Evolutionary conservation across 2,329 filamentous ascomycete genomes (phyloP).

Genomic region (Alternaria arborescens): DNA sequence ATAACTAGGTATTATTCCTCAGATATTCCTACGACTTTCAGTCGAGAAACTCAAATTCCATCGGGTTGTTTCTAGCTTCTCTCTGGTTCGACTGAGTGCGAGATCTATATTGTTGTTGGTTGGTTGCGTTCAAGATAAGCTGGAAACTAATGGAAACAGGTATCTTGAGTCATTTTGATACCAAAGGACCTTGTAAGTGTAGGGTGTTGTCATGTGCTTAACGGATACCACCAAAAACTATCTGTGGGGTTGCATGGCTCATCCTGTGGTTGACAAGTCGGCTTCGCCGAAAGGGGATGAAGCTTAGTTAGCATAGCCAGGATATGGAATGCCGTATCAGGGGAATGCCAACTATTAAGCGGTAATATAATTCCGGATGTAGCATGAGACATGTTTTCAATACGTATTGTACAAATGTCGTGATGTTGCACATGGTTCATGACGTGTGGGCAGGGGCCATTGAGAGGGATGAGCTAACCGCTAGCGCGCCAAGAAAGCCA

Average conservation of each 20-base stretch:
- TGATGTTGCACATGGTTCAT: neutral
- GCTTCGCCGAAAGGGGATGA: neutral
- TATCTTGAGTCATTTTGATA: neutral
- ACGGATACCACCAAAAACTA: neutral
- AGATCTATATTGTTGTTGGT: neutral
- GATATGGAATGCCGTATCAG: neutral
- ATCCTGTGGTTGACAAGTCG: neutral
- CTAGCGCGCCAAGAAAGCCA: constrained; percentile 17
- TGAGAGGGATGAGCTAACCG: neutral
- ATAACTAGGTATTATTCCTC: neutral
- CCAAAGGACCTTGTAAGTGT: too few relatives aligned
- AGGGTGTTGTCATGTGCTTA: neutral
- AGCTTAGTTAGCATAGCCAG: neutral
- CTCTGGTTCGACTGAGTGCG: neutral
- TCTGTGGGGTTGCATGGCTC: neutral
- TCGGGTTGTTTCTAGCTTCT: neutral
- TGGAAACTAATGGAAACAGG: neutral
- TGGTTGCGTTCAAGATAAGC: neutral
- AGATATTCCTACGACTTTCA: neutral
- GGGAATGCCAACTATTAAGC: neutral
- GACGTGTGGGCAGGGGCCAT: neutral
- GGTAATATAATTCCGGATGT: neutral
- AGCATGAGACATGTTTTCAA: neutral
- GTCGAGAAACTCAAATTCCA: neutral
- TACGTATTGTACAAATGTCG: neutral